These are phyloP conservation scores for Apiospora phragmitis DNA, from an alignment of 2,329 filamentous ascomycete genomes.

Conservation along the genomic window DNA sequence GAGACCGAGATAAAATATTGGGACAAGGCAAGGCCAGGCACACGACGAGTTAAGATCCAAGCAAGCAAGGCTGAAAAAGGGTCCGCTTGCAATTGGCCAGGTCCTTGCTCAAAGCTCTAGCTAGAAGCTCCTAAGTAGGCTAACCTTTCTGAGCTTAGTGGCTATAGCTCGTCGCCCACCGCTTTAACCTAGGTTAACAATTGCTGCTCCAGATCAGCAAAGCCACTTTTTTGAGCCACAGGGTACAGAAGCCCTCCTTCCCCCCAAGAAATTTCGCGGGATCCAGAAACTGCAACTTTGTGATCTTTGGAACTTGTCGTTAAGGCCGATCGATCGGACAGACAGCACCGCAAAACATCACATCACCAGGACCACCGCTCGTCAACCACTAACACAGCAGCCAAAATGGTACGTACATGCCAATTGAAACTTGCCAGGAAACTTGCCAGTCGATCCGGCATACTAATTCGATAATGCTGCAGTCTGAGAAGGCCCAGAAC, in stretches of 20 bases:
- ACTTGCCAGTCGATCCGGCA: conserved; percentile 14
- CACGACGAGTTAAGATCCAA: neutral
- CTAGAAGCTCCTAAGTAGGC: conserved; percentile 20
- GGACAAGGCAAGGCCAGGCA: conserved; percentile 9
- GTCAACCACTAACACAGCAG: conserved; percentile 31
- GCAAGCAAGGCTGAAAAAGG: conserved; percentile 10
- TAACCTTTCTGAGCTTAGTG: neutral
- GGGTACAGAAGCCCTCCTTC: neutral
- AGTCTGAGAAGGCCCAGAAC: conserved; percentile 88
- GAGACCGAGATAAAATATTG: conserved; percentile 14
- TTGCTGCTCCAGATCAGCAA: neutral
- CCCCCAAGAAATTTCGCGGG: conserved; percentile 22
- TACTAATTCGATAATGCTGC: conserved; percentile 34
- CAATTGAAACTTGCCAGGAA: neutral
- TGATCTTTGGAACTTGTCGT: conserved; percentile 2
- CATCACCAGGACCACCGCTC: conserved; percentile 31
- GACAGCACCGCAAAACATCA: conserved; percentile 2
- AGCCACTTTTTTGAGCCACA: conserved; percentile 12
- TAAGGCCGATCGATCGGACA: neutral
- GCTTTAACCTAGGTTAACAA: too few relatives aligned
- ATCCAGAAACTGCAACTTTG: neutral
- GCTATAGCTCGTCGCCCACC: neutral
- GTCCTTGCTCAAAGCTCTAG: conserved; percentile 24
- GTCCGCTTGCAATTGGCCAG: neutral
- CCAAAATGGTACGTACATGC: conserved; percentile 14